Evolutionary conservation across 176 grass and related monocot species (phyloP).

Genomic region (Thinopyrum elongatum): DNA sequence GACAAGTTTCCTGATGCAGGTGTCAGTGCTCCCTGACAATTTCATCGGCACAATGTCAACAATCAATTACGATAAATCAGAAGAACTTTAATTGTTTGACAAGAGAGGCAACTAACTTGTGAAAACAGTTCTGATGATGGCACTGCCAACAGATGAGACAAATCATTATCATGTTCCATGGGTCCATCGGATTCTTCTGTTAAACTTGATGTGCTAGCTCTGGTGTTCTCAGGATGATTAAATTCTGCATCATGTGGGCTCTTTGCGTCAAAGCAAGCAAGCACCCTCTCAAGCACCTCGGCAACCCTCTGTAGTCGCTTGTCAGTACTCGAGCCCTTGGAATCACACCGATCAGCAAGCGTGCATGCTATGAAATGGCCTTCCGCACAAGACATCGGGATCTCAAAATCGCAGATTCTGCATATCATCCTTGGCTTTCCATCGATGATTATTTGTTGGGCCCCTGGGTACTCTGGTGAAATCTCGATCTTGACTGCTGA

Average conservation of each 20-base stretch:
- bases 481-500: constrained; percentile 12
- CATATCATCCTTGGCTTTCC: constrained; percentile 83
- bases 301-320: constrained; percentile 66
- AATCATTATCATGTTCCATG: constrained; percentile 24
- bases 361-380: constrained; percentile 84
- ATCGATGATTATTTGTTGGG: constrained; percentile 47
- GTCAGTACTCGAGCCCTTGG: constrained; percentile 74
- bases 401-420: constrained; percentile 95
- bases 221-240: constrained; percentile 26
- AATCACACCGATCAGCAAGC: constrained; percentile 83
- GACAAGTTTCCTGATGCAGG: constrained; percentile 54
- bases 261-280: constrained; percentile 38
- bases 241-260: background rate
- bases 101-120: constrained; percentile 39
- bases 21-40: constrained; percentile 42
- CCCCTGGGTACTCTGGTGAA: constrained; percentile 34
- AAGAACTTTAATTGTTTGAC: constrained; percentile 17
- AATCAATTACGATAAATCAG: background rate
- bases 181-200: constrained; percentile 33
- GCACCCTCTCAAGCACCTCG: constrained; percentile 76
- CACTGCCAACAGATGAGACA: constrained; percentile 34
- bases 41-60: constrained; percentile 19
- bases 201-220: constrained; percentile 29
- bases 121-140: constrained; percentile 53
- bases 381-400: constrained; percentile 67